phyloP scores from a whole-genome alignment of 2,329 filamentous ascomycete species.

The Aureobasidium leucospermi region DNA sequence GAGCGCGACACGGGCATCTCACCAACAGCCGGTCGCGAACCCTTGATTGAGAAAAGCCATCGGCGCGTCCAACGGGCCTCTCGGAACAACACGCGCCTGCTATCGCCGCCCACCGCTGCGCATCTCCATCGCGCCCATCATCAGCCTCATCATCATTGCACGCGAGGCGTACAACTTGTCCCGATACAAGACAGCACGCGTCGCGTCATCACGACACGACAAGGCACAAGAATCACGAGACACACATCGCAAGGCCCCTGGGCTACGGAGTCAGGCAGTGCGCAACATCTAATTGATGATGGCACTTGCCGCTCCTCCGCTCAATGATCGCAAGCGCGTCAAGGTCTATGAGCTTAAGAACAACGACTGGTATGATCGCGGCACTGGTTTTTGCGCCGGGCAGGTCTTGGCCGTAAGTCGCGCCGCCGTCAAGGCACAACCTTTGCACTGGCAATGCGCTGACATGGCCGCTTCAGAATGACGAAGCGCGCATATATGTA shows the following conservation, averaged over 20 bases:
- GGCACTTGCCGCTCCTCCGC: conserved; percentile 16
- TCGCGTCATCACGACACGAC: conserved; percentile 7
- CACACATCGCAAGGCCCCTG: background rate
- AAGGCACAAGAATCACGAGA: background rate
- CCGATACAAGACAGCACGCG: background rate
- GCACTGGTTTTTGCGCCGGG: conserved; percentile 90
- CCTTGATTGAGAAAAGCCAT: background rate
- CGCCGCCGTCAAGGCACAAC: background rate
- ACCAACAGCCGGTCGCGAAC: background rate
- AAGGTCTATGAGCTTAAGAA: conserved; percentile 98
- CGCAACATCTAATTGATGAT: conserved; percentile 15
- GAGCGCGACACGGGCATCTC: background rate
- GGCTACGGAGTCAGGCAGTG: conserved; percentile 14
- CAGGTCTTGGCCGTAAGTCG: conserved; percentile 61
- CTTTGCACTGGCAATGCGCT: conserved; percentile 13
- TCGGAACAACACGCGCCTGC: background rate
- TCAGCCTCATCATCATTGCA: background rate
- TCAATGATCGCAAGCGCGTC: conserved; percentile 59
- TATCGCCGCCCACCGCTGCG: background rate
- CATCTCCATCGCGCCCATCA: background rate
- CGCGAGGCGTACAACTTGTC: background rate
- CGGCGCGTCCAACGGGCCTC: background rate
- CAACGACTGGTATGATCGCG: conserved; percentile 98
- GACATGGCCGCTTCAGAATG: conserved; percentile 40
- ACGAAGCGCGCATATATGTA: conserved; percentile 82